Evolutionary conservation across 345 rosid species (phyloP).

Genomic region (Gynandropsis gynandra): DNA sequence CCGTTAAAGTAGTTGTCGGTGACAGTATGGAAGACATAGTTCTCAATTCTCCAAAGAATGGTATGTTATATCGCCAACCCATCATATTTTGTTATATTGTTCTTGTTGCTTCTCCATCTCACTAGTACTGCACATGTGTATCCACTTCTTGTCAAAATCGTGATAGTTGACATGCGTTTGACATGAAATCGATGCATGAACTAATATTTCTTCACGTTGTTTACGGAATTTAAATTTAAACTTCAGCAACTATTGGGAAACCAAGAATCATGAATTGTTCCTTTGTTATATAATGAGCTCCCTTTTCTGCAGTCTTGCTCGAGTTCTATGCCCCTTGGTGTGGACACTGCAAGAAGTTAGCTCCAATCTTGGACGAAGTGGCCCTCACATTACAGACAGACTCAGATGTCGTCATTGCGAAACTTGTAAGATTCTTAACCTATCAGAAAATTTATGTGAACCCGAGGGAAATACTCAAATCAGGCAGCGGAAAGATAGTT

Average conservation of each 20-base stretch:
- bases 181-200: too few relatives aligned
- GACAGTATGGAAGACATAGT: not conserved
- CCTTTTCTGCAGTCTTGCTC: not conserved
- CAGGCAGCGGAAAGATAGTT: not conserved
- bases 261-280: too few relatives aligned
- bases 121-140: too few relatives aligned
- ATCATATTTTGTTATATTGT: too few relatives aligned
- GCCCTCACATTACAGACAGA: not conserved
- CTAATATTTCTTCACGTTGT: too few relatives aligned
- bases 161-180: too few relatives aligned
- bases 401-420: not conserved
- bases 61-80: not conserved
- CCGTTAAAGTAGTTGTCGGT: not conserved
- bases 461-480: not conserved
- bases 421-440: not conserved
- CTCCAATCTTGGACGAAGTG: slow-evolving; percentile 2
- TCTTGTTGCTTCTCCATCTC: too few relatives aligned
- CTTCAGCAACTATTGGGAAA: too few relatives aligned
- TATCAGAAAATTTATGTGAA: not conserved
- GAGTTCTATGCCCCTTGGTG: not conserved
- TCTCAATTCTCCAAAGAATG: not conserved
- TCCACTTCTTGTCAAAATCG: too few relatives aligned
- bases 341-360: not conserved
- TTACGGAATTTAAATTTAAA: too few relatives aligned
- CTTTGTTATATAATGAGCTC: too few relatives aligned